phyloP scores from a whole-genome alignment of 495 filamentous ascomycete species.

The Acidomyces sp. region DNA sequence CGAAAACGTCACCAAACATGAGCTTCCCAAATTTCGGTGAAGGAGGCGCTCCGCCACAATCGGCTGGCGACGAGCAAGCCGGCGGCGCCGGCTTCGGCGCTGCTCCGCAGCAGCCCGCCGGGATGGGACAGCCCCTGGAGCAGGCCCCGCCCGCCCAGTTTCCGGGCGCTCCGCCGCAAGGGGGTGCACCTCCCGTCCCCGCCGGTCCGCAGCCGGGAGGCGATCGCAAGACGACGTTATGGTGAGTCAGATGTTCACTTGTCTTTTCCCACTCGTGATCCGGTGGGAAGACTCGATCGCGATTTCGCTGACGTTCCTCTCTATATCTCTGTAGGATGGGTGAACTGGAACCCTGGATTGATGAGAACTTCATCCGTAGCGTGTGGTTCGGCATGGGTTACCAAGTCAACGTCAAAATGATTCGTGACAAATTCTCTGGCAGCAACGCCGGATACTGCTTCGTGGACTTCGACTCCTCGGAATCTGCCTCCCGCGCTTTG shows the following conservation, averaged over 20 bases:
- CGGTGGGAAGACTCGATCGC: too few species aligned
- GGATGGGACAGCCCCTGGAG: conserved; percentile 15
- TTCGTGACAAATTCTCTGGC: conserved; percentile 97
- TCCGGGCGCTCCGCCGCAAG: conserved; percentile 12
- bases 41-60: conserved; percentile 16
- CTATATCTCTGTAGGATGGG: conserved; percentile 64
- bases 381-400: conserved; percentile 86
- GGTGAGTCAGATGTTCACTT: too few species aligned
- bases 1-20: too few species aligned
- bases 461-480: conserved; percentile 76
- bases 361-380: conserved; percentile 94
- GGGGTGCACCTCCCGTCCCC: conserved; percentile 21
- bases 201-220: conserved; percentile 42
- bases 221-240: conserved; percentile 64
- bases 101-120: conserved; percentile 10
- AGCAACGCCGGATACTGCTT: conserved; percentile 99
- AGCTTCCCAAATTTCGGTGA: conserved; percentile 21
- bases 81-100: conserved; percentile 8
- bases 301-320: not conserved
- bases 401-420: conserved; percentile 97
- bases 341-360: conserved; percentile 97
- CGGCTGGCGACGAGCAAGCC: conserved; percentile 13
- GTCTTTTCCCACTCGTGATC: too few species aligned
- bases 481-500: conserved; percentile 82
- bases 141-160: conserved; percentile 20